phyloP scores from a whole-genome alignment of 164 flowering plant genomes.

The Chloranthus sessilifolius region DNA sequence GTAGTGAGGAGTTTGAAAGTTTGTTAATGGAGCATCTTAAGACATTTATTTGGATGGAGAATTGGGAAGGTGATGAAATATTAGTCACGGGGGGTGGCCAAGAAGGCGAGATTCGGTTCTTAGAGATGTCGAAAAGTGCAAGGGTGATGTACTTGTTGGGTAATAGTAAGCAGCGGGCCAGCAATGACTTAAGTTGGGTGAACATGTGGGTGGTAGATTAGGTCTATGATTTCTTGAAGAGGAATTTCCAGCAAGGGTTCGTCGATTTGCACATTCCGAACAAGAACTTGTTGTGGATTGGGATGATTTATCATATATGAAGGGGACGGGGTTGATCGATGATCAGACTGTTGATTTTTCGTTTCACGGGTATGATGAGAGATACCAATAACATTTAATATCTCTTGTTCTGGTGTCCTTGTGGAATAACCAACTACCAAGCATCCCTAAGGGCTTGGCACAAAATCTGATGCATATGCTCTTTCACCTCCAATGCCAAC shows the following conservation, averaged over 20 bases:
- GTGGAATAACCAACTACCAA: too few species aligned
- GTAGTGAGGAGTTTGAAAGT: constrained; percentile 17
- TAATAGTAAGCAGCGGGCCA: constrained; percentile 19
- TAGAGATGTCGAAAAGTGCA: constrained; percentile 11
- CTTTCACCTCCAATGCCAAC: too few species aligned
- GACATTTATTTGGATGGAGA: constrained; percentile 17
- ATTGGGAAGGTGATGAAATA: constrained; percentile 1
- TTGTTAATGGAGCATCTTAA: constrained; percentile 18
- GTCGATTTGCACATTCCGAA: constrained; percentile 17
- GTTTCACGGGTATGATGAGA: too few species aligned
- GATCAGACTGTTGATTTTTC: too few species aligned
- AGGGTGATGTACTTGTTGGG: constrained; percentile 20
- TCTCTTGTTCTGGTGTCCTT: too few species aligned
- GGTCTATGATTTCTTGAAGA: constrained; percentile 19
- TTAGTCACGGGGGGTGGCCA: neutral
- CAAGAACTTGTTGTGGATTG: constrained; percentile 18
- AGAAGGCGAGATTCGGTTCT: constrained; percentile 12
- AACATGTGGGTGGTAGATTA: constrained; percentile 18
- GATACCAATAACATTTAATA: too few species aligned
- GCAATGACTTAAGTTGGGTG: constrained; percentile 9
- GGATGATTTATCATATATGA: constrained; percentile 19
- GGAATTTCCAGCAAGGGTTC: constrained; percentile 19
- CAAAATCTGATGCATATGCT: too few species aligned
- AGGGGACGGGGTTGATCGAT: too few species aligned
- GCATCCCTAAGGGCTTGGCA: too few species aligned